phyloP scores from a whole-genome alignment of 176 grass and related monocot species.

The Leersia perrieri region DNA sequence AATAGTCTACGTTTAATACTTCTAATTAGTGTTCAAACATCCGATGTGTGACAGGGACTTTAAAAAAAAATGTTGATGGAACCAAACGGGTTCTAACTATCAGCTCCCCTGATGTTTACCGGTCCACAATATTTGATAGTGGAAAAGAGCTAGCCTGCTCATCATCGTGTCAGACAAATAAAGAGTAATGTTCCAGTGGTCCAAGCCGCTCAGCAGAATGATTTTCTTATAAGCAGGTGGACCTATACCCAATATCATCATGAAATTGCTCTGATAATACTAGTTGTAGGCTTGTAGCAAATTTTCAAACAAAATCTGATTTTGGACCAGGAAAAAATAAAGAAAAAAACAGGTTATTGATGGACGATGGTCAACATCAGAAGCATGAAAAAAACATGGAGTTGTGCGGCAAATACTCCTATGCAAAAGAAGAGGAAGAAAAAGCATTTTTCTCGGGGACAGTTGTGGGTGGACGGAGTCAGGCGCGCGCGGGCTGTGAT shows the following conservation, averaged over 20 bases:
- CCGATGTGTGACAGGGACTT: too few species aligned
- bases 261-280: not conserved
- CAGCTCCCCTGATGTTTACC: not conserved
- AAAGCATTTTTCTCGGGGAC: not conserved
- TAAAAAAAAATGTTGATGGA: too few species aligned
- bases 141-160: not conserved
- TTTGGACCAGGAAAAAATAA: too few species aligned
- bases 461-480: slow-evolving; percentile 22
- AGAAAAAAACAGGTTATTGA: not conserved
- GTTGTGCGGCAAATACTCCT: not conserved
- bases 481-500: not conserved
- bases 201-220: not conserved
- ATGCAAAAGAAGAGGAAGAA: not conserved
- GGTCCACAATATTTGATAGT: not conserved
- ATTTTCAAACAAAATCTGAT: not conserved
- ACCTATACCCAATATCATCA: not conserved
- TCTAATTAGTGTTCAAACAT: too few species aligned
- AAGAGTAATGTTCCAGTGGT: not conserved
- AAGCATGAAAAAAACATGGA: not conserved
- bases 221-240: not conserved
- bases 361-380: slow-evolving; percentile 25
- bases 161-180: not conserved
- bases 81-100: too few species aligned
- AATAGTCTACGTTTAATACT: too few species aligned
- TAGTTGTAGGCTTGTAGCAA: too few species aligned